phyloP scores from a whole-genome alignment of 2,329 filamentous ascomycete genomes.

The Leptographium procerum region DNA sequence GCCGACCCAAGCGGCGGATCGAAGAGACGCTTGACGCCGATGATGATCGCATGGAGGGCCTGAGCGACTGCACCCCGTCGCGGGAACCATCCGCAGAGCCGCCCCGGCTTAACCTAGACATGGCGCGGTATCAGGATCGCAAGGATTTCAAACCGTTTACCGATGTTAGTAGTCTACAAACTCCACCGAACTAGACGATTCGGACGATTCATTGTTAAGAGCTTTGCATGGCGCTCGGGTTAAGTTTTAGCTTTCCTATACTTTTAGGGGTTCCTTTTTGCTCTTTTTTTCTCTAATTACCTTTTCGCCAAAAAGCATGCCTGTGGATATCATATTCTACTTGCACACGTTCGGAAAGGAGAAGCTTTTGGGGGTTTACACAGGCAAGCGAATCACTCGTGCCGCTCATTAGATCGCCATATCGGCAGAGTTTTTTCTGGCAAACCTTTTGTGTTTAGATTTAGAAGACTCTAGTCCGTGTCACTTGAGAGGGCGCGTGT shows the following conservation, averaged over 20 bases:
- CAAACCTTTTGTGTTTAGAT: not conserved
- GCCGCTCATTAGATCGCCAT: not conserved
- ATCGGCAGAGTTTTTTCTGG: not conserved
- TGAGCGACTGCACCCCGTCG: not conserved
- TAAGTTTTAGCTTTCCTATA: too few relatives aligned
- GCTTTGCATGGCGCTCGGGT: too few relatives aligned
- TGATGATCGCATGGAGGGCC: constrained; percentile 12
- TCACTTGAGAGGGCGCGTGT: not conserved
- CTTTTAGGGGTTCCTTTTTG: too few relatives aligned
- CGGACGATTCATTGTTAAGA: not conserved
- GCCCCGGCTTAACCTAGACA: constrained; percentile 15
- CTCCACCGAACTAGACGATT: not conserved
- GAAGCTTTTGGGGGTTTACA: too few relatives aligned
- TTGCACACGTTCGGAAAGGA: too few relatives aligned
- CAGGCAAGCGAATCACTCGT: not conserved
- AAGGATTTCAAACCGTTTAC: constrained; percentile 19
- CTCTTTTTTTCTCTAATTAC: too few relatives aligned
- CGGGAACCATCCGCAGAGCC: constrained; percentile 3
- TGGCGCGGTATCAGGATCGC: constrained; percentile 19
- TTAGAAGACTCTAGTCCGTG: not conserved
- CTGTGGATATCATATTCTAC: too few relatives aligned
- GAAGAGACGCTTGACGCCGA: constrained; percentile 17
- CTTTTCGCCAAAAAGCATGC: not conserved
- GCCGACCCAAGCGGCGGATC: constrained; percentile 13
- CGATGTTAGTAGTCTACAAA: constrained; percentile 4